Conservation (phyloP, 371 early-diverging fungal genomes). For the Mucor racemosus region DNA sequence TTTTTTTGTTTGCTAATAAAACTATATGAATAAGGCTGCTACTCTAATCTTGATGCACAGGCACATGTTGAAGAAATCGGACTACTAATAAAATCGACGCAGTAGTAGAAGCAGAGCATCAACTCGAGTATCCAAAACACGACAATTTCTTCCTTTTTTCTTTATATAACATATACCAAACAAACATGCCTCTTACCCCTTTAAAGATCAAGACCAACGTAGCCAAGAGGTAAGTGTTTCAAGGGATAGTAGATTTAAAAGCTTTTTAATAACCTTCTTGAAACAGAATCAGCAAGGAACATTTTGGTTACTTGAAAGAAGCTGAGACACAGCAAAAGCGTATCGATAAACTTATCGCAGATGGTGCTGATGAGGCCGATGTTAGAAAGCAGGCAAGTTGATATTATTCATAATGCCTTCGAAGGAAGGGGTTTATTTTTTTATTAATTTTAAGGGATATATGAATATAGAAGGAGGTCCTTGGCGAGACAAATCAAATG, state of each 20-base stretch:
- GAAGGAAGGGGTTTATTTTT: conserved; percentile 17
- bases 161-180: not conserved
- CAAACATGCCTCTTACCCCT: conserved; percentile 55
- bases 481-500: conserved; percentile 77
- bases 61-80: no score
- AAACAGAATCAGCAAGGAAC: conserved; percentile 63
- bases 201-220: conserved; percentile 76
- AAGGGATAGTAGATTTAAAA: conserved; percentile 40
- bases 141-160: not conserved
- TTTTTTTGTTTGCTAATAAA: no score
- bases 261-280: not conserved
- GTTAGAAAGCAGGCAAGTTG: conserved; percentile 68
- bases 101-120: no score
- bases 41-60: no score
- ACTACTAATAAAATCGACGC: no score
- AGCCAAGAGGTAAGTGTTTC: conserved; percentile 58
- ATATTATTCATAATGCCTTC: not conserved
- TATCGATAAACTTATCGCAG: conserved; percentile 65
- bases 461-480: conserved; percentile 66
- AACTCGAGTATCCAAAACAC: not conserved
- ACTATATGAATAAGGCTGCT: no score
- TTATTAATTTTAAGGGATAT: not conserved
- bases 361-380: conserved; percentile 68
- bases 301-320: conserved; percentile 67
- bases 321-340: conserved; percentile 63